phyloP scores from a whole-genome alignment of 2,329 filamentous ascomycete genomes.

The Pseudogymnoascus sp. region DNA sequence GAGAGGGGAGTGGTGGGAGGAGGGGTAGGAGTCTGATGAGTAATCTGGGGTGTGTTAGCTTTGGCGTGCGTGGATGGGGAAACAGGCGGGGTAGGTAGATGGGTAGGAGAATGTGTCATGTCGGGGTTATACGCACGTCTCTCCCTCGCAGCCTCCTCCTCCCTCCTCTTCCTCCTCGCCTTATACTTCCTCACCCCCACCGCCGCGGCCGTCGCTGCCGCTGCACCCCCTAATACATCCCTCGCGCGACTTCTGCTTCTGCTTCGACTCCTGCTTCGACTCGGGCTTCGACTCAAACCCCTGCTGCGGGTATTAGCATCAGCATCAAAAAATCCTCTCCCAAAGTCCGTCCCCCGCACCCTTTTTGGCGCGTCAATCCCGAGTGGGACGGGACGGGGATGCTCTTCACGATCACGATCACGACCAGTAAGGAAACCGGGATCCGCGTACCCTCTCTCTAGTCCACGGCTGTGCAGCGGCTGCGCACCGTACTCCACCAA shows the following conservation, averaged over 20 bases:
- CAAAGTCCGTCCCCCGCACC: conserved; percentile 28
- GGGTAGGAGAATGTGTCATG: not conserved
- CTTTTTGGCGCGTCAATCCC: conserved; percentile 40
- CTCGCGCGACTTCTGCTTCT: conserved; percentile 45
- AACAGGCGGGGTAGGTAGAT: not conserved
- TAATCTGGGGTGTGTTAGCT: not conserved
- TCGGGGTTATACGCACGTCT: conserved; percentile 9
- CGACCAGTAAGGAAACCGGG: not conserved
- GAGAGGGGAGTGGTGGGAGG: not conserved
- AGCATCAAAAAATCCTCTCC: not conserved
- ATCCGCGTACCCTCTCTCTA: conserved; percentile 18
- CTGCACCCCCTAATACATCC: conserved; percentile 47
- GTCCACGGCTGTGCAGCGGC: conserved; percentile 40
- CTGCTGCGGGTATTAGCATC: conserved; percentile 28
- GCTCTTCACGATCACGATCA: not conserved
- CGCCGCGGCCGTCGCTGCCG: conserved; percentile 52
- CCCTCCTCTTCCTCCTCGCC: conserved; percentile 37
- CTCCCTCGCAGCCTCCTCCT: conserved; percentile 25
- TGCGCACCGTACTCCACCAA: conserved; percentile 60
- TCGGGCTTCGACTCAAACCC: conserved; percentile 16
- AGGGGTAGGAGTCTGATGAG: not conserved
- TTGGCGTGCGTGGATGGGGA: not conserved
- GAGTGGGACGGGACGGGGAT: conserved; percentile 37
- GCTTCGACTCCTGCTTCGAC: conserved; percentile 29
- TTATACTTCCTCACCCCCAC: conserved; percentile 56